Evolutionary conservation across 139 green algal species (phyloP).

Genomic region (Helicosporidium sp.): DNA sequence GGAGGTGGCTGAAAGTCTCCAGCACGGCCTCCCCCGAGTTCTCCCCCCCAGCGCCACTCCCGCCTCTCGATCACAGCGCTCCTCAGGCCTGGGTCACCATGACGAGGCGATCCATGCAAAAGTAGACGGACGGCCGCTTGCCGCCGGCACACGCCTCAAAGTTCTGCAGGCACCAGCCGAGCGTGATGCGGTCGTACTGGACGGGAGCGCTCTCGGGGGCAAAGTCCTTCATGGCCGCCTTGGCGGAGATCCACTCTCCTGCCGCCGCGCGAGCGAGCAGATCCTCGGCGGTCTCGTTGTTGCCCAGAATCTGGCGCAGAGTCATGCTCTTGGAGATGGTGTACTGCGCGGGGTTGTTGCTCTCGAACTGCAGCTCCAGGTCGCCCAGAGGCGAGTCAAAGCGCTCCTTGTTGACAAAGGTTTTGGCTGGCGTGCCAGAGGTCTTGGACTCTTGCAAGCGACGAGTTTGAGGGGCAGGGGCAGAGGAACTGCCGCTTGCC

Average conservation of each 20-base stretch:
- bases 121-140: neutral
- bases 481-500: too few species aligned
- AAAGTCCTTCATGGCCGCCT: neutral
- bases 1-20: too few species aligned
- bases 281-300: neutral
- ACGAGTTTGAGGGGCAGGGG: too few species aligned
- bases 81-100: neutral
- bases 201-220: neutral
- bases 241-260: neutral
- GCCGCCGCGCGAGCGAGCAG: too few species aligned
- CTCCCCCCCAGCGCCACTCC: too few species aligned
- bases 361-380: neutral
- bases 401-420: too few species aligned
- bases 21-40: too few species aligned
- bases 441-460: too few species aligned
- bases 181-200: neutral
- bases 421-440: too few species aligned
- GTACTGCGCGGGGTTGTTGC: neutral
- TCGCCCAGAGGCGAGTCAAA: neutral
- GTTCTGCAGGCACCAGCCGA: neutral
- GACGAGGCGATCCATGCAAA: neutral
- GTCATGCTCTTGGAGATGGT: neutral
- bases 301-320: neutral
- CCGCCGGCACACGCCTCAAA: neutral
- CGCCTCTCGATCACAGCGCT: too few species aligned